These are phyloP conservation scores for Aegilops speltoides DNA, from an alignment of 176 grass and related monocot genomes.

Conservation along the genomic window DNA sequence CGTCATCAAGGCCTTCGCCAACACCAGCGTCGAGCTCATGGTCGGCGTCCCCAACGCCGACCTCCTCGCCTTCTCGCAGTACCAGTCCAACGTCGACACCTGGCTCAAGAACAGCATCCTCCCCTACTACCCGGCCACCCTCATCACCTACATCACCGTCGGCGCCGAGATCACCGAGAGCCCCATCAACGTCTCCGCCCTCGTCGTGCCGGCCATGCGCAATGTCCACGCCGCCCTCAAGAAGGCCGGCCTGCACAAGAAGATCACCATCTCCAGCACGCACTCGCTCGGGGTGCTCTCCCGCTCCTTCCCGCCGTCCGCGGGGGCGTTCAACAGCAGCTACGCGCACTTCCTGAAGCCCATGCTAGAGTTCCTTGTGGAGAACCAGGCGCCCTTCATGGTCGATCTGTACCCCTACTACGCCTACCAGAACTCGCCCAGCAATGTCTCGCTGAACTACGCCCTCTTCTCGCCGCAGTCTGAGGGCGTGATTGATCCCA, in stretches of 20 bases:
- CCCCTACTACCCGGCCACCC: conserved; percentile 84
- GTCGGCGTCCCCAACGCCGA: conserved; percentile 94
- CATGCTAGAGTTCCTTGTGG: conserved; percentile 91
- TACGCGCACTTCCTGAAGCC: conserved; percentile 90
- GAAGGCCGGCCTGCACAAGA: conserved; percentile 89
- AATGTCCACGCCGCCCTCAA: conserved; percentile 82
- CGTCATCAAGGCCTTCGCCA: conserved; percentile 90
- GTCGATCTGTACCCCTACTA: conserved; percentile 96
- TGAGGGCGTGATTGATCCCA: conserved; percentile 73
- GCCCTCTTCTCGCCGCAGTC: conserved; percentile 69
- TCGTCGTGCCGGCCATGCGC: conserved; percentile 90
- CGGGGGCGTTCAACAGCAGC: conserved; percentile 90
- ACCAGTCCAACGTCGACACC: conserved; percentile 95
- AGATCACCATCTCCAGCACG: conserved; percentile 89
- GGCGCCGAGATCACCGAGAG: conserved; percentile 93
- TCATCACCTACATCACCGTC: conserved; percentile 83
- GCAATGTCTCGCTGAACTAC: conserved; percentile 82
- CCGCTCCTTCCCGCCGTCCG: conserved; percentile 85
- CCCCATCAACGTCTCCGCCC: conserved; percentile 50
- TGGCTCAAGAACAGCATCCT: conserved; percentile 98
- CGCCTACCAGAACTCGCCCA: conserved; percentile 80
- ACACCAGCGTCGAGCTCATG: conserved; percentile 93
- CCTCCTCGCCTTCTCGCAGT: conserved; percentile 94
- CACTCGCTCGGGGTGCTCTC: conserved; percentile 90
- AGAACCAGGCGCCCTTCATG: conserved; percentile 95